Conservation (phyloP, 352 stramenopile species). For the Phytophthora idaei region DNA sequence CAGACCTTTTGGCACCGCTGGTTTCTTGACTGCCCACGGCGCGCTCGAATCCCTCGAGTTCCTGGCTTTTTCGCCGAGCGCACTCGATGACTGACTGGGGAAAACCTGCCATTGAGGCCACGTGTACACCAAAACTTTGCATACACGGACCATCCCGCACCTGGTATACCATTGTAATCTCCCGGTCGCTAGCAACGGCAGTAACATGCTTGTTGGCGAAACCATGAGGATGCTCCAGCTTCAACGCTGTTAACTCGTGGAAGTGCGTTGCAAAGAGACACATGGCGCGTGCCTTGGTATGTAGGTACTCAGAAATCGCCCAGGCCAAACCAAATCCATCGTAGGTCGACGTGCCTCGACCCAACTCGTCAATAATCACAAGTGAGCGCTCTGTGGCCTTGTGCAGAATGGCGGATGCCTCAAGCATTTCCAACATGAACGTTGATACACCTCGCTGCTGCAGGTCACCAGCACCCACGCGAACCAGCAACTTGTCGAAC, state of each 20-base stretch:
- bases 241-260: constrained; percentile 97
- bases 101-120: constrained; percentile 97
- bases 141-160: constrained; percentile 95
- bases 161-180: constrained; percentile 93
- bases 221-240: constrained; percentile 61
- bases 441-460: constrained; percentile 98
- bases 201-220: constrained; percentile 98
- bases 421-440: constrained; percentile 99
- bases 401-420: constrained; percentile 96
- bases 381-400: constrained; percentile 93
- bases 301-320: constrained; percentile 98
- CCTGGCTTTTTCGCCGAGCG: constrained; percentile 93
- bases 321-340: constrained; percentile 97
- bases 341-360: constrained; percentile 97
- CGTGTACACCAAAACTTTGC: constrained; percentile 98
- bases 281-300: constrained; percentile 89
- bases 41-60: constrained; percentile 91
- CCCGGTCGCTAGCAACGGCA: constrained; percentile 79
- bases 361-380: constrained; percentile 99
- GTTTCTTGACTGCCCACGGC: constrained; percentile 34
- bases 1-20: constrained; percentile 22
- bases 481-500: constrained; percentile 96
- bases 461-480: constrained; percentile 96
- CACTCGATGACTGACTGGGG: constrained; percentile 92
- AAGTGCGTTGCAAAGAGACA: constrained; percentile 99